Percentiles rank a stretch among this genome's conserved stretches.
Evolutionary conservation across 345 rosid species (phyloP).

Genomic region (Erucastrum elatum): DNA sequence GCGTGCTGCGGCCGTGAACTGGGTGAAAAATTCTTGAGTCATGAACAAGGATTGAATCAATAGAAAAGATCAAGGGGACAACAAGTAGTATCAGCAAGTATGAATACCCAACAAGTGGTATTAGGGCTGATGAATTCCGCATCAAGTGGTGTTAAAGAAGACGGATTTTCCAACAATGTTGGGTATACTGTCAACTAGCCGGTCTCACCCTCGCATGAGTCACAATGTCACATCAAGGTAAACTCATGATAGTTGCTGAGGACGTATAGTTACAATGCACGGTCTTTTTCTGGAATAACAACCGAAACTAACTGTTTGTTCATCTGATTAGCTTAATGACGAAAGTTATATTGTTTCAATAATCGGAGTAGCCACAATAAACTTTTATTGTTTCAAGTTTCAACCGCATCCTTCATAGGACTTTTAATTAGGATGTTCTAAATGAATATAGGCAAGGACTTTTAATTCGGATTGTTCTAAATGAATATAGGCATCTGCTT

Average conservation of each 20-base stretch:
- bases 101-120: too few relatives aligned
- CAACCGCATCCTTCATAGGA: background rate
- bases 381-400: too few relatives aligned
- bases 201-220: background rate
- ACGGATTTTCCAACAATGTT: background rate
- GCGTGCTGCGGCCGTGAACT: too few relatives aligned
- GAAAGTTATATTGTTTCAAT: background rate
- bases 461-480: background rate
- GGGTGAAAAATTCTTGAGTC: too few relatives aligned
- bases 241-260: background rate
- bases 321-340: background rate
- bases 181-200: background rate
- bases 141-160: too few relatives aligned
- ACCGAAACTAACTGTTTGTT: background rate
- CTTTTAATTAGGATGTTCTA: background rate
- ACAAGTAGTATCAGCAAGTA: too few relatives aligned
- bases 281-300: too few relatives aligned
- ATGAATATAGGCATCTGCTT: background rate
- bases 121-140: too few relatives aligned
- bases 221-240: background rate
- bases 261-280: background rate
- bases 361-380: background rate
- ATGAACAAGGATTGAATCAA: too few relatives aligned
- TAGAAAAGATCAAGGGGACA: too few relatives aligned
- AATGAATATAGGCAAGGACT: background rate